Evolutionary conservation across 2,329 filamentous ascomycete species (phyloP).

Genomic region (Colletotrichum sp.): DNA sequence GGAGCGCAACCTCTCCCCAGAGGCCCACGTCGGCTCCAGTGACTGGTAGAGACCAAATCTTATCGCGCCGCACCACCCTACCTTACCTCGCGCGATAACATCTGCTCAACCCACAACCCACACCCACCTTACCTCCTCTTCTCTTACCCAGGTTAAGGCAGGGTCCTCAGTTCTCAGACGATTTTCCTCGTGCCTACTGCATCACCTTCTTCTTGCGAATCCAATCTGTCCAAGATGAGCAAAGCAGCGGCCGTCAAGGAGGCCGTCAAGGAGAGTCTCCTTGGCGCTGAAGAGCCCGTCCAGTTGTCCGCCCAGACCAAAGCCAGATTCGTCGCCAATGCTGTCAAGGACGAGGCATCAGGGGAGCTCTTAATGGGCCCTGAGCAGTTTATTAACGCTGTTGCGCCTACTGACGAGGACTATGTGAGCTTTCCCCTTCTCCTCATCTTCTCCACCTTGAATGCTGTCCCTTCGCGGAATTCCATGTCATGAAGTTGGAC

Average conservation of each 20-base stretch:
- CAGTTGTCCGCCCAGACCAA: slow-evolving; percentile 78
- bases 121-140: background rate
- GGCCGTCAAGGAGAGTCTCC: slow-evolving; percentile 79
- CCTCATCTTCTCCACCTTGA: background rate
- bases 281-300: slow-evolving; percentile 64
- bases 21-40: background rate
- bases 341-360: slow-evolving; percentile 74
- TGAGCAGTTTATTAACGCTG: slow-evolving; percentile 88
- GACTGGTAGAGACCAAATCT: background rate
- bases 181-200: background rate
- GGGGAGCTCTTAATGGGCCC: slow-evolving; percentile 83
- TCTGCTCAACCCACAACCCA: slow-evolving; percentile 17
- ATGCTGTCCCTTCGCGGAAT: background rate
- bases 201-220: background rate
- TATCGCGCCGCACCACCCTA: slow-evolving; percentile 8
- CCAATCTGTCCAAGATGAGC: slow-evolving; percentile 37
- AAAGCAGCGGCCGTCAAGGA: slow-evolving; percentile 63
- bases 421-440: slow-evolving; percentile 67
- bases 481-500: background rate
- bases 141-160: slow-evolving; percentile 1
- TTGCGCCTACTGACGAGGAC: slow-evolving; percentile 86
- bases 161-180: background rate
- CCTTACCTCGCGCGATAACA: background rate
- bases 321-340: slow-evolving; percentile 77
- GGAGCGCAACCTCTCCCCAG: background rate